phyloP scores from a whole-genome alignment of 106 monocot species.

The Dioscorea zingiberensis region DNA sequence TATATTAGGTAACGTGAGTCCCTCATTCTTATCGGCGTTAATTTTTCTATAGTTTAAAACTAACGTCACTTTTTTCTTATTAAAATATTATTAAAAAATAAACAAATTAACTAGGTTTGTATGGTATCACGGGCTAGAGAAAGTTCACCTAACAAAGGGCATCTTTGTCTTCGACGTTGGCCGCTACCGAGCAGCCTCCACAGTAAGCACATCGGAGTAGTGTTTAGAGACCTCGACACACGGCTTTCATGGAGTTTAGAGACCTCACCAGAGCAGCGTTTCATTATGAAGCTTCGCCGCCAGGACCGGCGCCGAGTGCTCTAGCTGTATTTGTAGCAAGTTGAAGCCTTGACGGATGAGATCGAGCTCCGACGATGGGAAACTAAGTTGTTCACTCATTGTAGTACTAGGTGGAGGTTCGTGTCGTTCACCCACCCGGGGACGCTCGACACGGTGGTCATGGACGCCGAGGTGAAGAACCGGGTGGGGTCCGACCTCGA shows the following conservation, averaged over 20 bases:
- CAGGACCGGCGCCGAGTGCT: conserved; percentile 11
- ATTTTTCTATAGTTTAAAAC: too few species aligned
- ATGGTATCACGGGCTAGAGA: too few species aligned
- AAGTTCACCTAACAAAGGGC: too few species aligned
- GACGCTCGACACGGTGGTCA: conserved; percentile 20
- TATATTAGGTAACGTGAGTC: too few species aligned
- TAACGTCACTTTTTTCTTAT: too few species aligned
- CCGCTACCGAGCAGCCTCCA: too few species aligned
- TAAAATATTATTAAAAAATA: too few species aligned
- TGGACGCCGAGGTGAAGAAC: conserved; percentile 20
- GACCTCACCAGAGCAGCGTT: not conserved
- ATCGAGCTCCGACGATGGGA: conserved; percentile 8
- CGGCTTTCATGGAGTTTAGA: conserved; percentile 9
- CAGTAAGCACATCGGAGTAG: too few species aligned
- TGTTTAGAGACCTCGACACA: conserved; percentile 16
- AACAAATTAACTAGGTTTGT: too few species aligned
- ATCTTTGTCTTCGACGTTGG: too few species aligned
- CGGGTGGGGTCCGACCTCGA: conserved; percentile 18
- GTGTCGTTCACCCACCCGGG: conserved; percentile 11
- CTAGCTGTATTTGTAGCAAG: conserved; percentile 19
- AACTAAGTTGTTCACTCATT: conserved; percentile 8
- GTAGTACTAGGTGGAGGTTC: conserved; percentile 7
- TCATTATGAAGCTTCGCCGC: conserved; percentile 12
- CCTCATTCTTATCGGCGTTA: too few species aligned
- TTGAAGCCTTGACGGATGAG: conserved; percentile 17